phyloP scores from a whole-genome alignment of 2,329 filamentous ascomycete genomes.

The Fusarium keratoplasticum region DNA sequence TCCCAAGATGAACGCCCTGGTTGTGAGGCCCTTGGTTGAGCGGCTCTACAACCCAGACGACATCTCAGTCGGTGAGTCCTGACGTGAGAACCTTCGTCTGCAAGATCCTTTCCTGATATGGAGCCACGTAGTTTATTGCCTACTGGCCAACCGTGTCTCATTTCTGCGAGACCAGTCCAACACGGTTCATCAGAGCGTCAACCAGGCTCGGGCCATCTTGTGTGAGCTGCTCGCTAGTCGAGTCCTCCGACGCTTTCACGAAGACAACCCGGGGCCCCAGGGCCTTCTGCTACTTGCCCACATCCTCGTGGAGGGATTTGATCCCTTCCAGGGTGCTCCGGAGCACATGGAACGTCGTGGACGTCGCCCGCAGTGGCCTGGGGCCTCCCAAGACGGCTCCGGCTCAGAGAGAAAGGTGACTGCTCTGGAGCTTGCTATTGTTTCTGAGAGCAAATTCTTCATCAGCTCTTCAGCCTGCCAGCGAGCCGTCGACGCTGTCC shows the following conservation, averaged over 20 bases:
- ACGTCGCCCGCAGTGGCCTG: conserved; percentile 53
- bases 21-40: conserved; percentile 77
- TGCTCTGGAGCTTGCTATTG: conserved; percentile 77
- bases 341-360: conserved; percentile 65
- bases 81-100: background rate
- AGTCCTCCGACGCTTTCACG: conserved; percentile 74
- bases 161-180: conserved; percentile 76
- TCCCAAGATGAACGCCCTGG: conserved; percentile 73
- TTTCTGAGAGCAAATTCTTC: conserved; percentile 77
- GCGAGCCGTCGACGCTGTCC: conserved; percentile 77
- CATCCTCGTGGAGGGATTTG: conserved; percentile 77
- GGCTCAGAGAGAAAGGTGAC: conserved; percentile 68
- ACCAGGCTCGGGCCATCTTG: conserved; percentile 73
- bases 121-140: conserved; percentile 69
- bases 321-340: conserved; percentile 78
- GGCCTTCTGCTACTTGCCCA: conserved; percentile 75
- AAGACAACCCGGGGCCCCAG: conserved; percentile 71
- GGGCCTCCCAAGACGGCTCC: conserved; percentile 48
- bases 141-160: conserved; percentile 77
- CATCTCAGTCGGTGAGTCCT: conserved; percentile 67
- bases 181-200: conserved; percentile 76
- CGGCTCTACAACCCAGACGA: conserved; percentile 74
- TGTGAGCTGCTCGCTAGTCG: conserved; percentile 77
- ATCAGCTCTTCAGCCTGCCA: conserved; percentile 75
- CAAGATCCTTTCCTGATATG: conserved; percentile 1